Conservation (phyloP, 192 early-diverging fungal species). For the Pilaira anomala region DNA sequence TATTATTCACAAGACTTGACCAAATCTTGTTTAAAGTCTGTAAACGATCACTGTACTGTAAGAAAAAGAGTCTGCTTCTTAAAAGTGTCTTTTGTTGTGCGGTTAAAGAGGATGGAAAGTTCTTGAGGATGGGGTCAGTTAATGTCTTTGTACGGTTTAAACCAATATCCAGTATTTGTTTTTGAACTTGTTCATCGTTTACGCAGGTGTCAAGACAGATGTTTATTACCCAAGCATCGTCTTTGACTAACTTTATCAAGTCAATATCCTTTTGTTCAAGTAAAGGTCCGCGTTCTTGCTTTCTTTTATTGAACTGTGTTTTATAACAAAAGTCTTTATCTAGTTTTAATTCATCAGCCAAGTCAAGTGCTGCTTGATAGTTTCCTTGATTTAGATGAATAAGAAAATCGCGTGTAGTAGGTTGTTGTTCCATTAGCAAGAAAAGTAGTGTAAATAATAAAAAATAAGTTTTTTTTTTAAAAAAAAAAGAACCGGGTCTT, state of each 20-base stretch:
- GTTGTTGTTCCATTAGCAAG: too few species aligned
- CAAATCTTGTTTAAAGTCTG: constrained; percentile 58
- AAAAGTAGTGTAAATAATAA: too few species aligned
- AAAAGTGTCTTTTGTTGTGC: constrained; percentile 40
- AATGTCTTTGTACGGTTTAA: constrained; percentile 28
- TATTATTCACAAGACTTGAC: background rate
- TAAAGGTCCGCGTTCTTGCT: constrained; percentile 25
- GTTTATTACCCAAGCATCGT: constrained; percentile 59
- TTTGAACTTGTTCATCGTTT: constrained; percentile 28
- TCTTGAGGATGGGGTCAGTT: constrained; percentile 27
- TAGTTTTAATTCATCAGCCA: constrained; percentile 51
- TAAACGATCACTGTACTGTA: constrained; percentile 63
- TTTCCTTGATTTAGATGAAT: constrained; percentile 48
- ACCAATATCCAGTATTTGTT: constrained; percentile 51
- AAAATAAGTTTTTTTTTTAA: too few species aligned
- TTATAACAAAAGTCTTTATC: constrained; percentile 62
- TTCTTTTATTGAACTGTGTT: constrained; percentile 48
- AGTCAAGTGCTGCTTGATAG: constrained; percentile 52
- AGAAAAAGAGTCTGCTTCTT: constrained; percentile 49
- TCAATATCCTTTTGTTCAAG: constrained; percentile 37
- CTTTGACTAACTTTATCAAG: constrained; percentile 46
- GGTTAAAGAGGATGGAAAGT: constrained; percentile 13
- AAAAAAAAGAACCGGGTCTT: too few species aligned
- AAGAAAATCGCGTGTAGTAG: constrained; percentile 48
- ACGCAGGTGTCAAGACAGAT: constrained; percentile 45